phyloP scores from a whole-genome alignment of 768 basidiomycete genomes.

The Lactifluus piperatus region DNA sequence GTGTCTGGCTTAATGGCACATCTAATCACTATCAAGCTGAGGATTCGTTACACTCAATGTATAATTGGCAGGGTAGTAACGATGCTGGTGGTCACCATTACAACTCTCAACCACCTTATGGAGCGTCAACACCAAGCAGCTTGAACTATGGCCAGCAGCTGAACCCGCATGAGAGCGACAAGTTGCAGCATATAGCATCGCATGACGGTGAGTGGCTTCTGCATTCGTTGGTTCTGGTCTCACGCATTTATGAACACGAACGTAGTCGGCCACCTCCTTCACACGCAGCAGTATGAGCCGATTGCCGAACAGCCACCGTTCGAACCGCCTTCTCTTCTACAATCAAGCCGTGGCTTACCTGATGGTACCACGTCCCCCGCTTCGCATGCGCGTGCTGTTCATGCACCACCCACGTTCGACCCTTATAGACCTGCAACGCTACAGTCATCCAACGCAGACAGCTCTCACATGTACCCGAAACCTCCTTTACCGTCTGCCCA shows the following conservation, averaged over 20 bases:
- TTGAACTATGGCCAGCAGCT: not conserved
- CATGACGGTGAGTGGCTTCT: constrained; percentile 13
- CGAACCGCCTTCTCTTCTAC: not conserved
- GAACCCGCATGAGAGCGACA: not conserved
- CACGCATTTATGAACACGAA: not conserved
- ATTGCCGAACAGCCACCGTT: not conserved
- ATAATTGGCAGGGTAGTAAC: constrained; percentile 5
- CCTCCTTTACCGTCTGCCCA: constrained; percentile 5
- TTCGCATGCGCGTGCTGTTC: constrained; percentile 5
- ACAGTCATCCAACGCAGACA: not conserved
- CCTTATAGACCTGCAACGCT: constrained; percentile 1
- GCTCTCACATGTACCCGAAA: constrained; percentile 7
- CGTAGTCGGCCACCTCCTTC: constrained; percentile 2
- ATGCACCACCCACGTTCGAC: not conserved
- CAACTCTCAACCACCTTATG: constrained; percentile 7
- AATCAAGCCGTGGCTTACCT: not conserved
- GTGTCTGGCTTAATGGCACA: not conserved
- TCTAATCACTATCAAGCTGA: constrained; percentile 5
- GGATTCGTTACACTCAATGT: not conserved
- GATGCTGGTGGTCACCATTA: not conserved
- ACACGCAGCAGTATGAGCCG: not conserved
- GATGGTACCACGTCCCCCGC: not conserved
- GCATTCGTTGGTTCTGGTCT: not conserved
- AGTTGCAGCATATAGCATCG: not conserved
- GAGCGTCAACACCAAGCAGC: not conserved